Evolutionary conservation across 352 stramenopile genomes (phyloP).

Genomic region (Phytophthora boehmeriae): DNA sequence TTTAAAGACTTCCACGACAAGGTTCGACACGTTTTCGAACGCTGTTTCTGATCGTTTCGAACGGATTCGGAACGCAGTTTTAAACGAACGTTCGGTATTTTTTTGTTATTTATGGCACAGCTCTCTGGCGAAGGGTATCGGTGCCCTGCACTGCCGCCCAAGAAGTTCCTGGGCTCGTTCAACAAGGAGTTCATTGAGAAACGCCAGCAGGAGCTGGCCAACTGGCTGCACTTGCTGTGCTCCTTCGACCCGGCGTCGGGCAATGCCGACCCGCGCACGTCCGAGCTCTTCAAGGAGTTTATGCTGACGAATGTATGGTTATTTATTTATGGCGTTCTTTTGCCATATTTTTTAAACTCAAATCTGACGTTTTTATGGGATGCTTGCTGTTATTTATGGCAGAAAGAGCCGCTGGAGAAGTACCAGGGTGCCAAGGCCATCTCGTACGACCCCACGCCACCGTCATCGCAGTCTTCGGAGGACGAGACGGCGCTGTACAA

Average conservation of each 20-base stretch:
- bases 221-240: slow-evolving; percentile 87
- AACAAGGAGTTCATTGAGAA: slow-evolving; percentile 92
- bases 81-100: too few relatives aligned
- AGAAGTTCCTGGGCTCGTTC: slow-evolving; percentile 90
- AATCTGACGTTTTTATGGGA: slow-evolving; percentile 6
- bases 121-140: slow-evolving; percentile 76
- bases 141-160: slow-evolving; percentile 80
- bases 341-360: slow-evolving; percentile 2
- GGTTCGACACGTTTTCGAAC: slow-evolving; percentile 48
- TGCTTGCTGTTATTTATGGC: slow-evolving; percentile 5
- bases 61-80: too few relatives aligned
- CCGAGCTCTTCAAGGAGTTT: slow-evolving; percentile 82
- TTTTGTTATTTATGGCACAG: slow-evolving; percentile 38
- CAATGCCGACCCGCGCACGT: slow-evolving; percentile 67
- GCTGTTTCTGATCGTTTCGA: too few relatives aligned
- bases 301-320: slow-evolving; percentile 73
- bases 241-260: slow-evolving; percentile 68
- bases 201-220: slow-evolving; percentile 85
- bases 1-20: slow-evolving; percentile 90
- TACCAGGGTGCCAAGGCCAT: slow-evolving; percentile 42
- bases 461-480: slow-evolving; percentile 34
- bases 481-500: slow-evolving; percentile 73
- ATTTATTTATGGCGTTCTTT: slow-evolving; percentile 14
- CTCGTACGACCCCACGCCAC: slow-evolving; percentile 47
- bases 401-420: slow-evolving; percentile 84